A percentile compares a stretch with the other conserved stretches of the same genome.
Conservation (phyloP, 352 stramenopile genomes). For the Elongisporangium undulatum region DNA sequence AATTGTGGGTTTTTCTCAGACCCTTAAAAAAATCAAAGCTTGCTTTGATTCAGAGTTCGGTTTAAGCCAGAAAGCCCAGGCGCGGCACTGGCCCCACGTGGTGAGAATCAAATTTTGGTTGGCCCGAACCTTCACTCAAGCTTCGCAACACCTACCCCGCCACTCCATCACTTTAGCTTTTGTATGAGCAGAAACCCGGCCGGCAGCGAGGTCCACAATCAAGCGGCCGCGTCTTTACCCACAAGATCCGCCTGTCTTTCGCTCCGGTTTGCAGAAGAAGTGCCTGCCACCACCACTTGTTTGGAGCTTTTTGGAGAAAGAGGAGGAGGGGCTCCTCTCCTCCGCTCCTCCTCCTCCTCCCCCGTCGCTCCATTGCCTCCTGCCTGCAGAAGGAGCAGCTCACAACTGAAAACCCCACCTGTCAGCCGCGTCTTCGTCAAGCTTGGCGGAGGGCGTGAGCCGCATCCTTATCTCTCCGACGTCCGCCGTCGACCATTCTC, state of each 20-base stretch:
- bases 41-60: background rate
- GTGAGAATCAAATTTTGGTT: background rate
- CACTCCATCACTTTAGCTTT: background rate
- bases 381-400: background rate
- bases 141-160: background rate
- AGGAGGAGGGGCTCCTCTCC: background rate
- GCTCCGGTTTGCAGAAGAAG: background rate
- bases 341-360: no score
- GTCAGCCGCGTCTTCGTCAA: background rate
- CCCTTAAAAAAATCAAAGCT: background rate
- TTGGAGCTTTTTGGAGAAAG: background rate
- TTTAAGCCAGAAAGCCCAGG: background rate
- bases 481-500: background rate
- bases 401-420: background rate
- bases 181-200: background rate
- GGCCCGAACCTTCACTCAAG: background rate
- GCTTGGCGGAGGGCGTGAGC: background rate
- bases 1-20: background rate
- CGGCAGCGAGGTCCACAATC: background rate
- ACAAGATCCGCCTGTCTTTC: background rate
- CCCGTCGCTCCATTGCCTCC: background rate
- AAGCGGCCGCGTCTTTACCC: background rate
- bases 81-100: background rate
- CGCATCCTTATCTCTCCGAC: background rate
- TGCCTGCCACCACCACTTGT: background rate